These are phyloP conservation scores for Pseudofabraea citricarpa DNA, from an alignment of 2,329 filamentous ascomycete genomes.

Conservation along the genomic window DNA sequence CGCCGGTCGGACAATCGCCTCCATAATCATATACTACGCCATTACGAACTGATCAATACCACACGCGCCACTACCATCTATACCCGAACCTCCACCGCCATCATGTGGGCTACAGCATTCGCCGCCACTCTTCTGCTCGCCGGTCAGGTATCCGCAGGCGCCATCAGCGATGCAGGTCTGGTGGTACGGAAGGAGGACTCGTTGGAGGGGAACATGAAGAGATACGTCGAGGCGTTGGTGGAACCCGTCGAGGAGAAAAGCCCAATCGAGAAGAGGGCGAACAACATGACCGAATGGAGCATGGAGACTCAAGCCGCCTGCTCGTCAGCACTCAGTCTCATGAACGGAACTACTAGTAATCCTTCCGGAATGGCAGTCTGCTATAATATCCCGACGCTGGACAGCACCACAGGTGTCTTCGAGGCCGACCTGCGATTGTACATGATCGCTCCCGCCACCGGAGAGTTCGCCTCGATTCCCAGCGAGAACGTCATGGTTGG, in stretches of 20 bases:
- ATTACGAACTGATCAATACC: conserved; percentile 1
- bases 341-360: conserved; percentile 57
- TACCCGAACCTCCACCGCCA: conserved; percentile 9
- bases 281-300: conserved; percentile 53
- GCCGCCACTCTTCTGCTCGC: conserved; percentile 18
- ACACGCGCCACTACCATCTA: conserved; percentile 1
- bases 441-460: conserved; percentile 56
- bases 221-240: conserved; percentile 25
- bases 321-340: conserved; percentile 44
- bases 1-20: conserved; percentile 20
- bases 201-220: conserved; percentile 21
- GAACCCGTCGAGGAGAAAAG: conserved; percentile 24
- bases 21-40: conserved; percentile 5
- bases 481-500: conserved; percentile 49
- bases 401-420: conserved; percentile 65
- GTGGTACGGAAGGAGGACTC: conserved; percentile 18
- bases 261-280: conserved; percentile 10
- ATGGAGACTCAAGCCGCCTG: conserved; percentile 54
- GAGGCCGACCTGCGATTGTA: conserved; percentile 74
- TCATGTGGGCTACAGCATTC: conserved; percentile 16
- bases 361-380: conserved; percentile 75
- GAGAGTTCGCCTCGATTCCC: conserved; percentile 46
- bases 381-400: conserved; percentile 73
- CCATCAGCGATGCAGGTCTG: conserved; percentile 15
- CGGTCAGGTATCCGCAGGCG: conserved; percentile 21